Evolutionary conservation across 2,329 filamentous ascomycete species (phyloP).

Genomic region (Aspergillus sp.): DNA sequence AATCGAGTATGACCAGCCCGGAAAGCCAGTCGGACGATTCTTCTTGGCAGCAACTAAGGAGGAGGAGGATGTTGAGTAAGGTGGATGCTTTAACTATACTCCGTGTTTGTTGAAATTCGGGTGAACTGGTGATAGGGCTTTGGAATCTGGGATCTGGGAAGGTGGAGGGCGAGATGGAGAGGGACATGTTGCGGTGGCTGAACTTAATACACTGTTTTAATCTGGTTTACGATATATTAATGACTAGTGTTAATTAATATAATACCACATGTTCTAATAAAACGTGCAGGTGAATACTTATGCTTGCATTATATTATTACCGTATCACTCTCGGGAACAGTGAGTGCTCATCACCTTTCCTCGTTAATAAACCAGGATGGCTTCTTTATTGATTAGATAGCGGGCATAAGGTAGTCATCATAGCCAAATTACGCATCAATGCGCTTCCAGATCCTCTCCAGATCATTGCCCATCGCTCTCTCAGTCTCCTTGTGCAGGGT

Average conservation of each 20-base stretch:
- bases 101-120: not conserved
- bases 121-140: not conserved
- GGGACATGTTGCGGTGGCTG: no score
- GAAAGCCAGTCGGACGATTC: constrained; percentile 44
- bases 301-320: not conserved
- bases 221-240: not conserved
- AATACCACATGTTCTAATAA: no score
- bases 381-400: no score
- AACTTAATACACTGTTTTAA: not conserved
- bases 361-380: not conserved
- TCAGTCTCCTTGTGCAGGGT: constrained; percentile 30
- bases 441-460: constrained; percentile 28
- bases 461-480: constrained; percentile 30
- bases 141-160: no score
- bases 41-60: constrained; percentile 44
- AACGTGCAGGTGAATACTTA: not conserved
- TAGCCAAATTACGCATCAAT: not conserved
- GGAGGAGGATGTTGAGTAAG: constrained; percentile 45
- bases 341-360: no score
- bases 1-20: constrained; percentile 51
- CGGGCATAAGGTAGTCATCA: not conserved
- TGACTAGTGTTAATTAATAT: not conserved
- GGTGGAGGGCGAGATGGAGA: no score
- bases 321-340: no score
- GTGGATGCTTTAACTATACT: not conserved